Base-by-base conservation (phyloP, 2,329 filamentous ascomycete species). In the Calonectria naviculata region DNA sequence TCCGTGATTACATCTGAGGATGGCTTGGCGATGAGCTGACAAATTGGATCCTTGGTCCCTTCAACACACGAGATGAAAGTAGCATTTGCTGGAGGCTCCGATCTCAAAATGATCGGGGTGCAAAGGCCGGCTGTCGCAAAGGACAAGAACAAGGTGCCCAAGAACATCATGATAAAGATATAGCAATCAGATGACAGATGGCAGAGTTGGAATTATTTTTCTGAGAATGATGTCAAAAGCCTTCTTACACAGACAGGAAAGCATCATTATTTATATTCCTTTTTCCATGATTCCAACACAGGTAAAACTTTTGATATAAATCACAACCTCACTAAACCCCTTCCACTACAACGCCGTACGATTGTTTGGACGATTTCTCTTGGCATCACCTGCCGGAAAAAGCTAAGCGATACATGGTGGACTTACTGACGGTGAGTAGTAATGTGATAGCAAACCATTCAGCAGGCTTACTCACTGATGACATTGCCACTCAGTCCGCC, bases 1-100 rank as follows among this genome's bases (percentile, higher is more conserved):
- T 61, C 56, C 24, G 56, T 61, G 56, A 61, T 61, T 17, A 61
- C 56, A 61, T 61, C 56, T 44, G 56, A 44, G 17, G 56, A 61
- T 61, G 56, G 56, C 15, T 44, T 41, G 56, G 26, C 24, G 26
- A 61, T 41, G 38, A 17, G 17, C 44, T 29, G 56, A 28, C 56
- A 61, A n/a, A 61, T 61, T 7, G 56, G 56, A 28, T 61, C 38
- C 38, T 41, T 61, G 28, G 26, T 31, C 38, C 56, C 56, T 61
- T 61, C 56, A 61, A 61, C 38, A 42, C 56, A 61, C 38, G 38
- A 38, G 26, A 61, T 61, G n/a, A 61, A 61, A 42, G 56, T 61
- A 21, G 56, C 56, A 31, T 61, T 61, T 61, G 38, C 56, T 21
- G 56, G 56, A 44, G 56, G 56, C 28, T 61, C 56, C 38, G 29